These are phyloP conservation scores for Phlebopus sp. DNA, from an alignment of 1,284 basidiomycete species.

Conservation along the genomic window DNA sequence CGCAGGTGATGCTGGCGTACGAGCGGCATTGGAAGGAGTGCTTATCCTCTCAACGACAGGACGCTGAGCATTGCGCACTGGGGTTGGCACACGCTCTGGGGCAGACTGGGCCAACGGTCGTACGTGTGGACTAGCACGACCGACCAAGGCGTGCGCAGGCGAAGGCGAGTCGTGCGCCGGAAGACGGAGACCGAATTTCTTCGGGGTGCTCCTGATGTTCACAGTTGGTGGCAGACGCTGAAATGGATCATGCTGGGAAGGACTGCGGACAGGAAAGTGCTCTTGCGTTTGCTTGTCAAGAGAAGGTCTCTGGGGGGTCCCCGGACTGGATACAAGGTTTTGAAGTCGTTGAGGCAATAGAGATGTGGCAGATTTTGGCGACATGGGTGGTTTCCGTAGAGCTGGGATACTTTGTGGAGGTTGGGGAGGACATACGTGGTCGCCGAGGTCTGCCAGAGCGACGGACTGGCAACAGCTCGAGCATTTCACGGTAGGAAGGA, in stretches of 20 bases:
- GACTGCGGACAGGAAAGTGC: constrained; percentile 10
- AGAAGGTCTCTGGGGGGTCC: constrained; percentile 5
- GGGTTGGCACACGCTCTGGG: constrained; percentile 18
- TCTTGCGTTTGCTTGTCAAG: constrained; percentile 9
- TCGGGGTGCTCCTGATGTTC: constrained; percentile 1
- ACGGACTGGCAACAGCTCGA: constrained; percentile 71
- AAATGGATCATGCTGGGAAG: constrained; percentile 24
- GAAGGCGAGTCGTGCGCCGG: constrained; percentile 2
- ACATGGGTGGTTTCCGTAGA: constrained; percentile 30
- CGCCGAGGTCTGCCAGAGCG: constrained; percentile 65
- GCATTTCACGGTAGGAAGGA: constrained; percentile 80
- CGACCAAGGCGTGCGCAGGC: constrained; percentile 1
- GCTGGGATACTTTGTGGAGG: constrained; percentile 35
- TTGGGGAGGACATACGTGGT: constrained; percentile 63
- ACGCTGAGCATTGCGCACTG: constrained; percentile 18
- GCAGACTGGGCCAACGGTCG: constrained; percentile 9
- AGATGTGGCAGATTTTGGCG: constrained; percentile 35
- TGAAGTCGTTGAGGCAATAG: constrained; percentile 38
- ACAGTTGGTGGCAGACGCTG: constrained; percentile 21
- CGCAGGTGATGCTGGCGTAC: constrained; percentile 8
- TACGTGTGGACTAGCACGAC: constrained; percentile 9
- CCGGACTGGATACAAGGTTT: constrained; percentile 28
- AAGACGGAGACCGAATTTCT: not conserved
- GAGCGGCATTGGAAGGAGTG: constrained; percentile 16
- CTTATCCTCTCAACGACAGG: constrained; percentile 15